Percentiles rank a stretch among this genome's conserved stretches.
These are phyloP conservation scores for Porcisia hertigi DNA, from an alignment of 208 protist species.

Conservation along the genomic window DNA sequence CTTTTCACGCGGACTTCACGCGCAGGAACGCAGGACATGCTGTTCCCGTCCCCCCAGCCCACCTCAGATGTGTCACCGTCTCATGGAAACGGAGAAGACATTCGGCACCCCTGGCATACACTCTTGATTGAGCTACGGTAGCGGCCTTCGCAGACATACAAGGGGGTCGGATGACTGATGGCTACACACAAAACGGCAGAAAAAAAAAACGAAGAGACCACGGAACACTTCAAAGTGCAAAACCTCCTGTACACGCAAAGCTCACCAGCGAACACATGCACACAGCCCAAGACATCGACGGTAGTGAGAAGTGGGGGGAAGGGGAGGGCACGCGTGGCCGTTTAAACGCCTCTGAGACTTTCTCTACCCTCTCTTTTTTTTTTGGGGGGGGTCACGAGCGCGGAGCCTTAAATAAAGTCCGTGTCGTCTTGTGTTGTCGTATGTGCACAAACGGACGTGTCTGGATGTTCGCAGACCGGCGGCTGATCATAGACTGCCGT, in stretches of 20 bases:
- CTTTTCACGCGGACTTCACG: not conserved
- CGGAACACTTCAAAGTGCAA: not conserved
- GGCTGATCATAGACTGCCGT: not conserved
- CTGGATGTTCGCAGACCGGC: not conserved
- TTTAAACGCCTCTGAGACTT: not conserved
- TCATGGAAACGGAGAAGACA: not conserved
- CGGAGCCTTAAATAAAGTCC: conserved; percentile 13
- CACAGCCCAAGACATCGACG: not conserved
- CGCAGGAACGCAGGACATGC: not conserved
- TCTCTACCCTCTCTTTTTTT: not conserved
- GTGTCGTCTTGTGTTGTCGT: conserved; percentile 1
- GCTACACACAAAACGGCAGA: not conserved
- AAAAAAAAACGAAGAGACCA: not conserved
- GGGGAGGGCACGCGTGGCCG: not conserved
- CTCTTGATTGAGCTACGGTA: not conserved
- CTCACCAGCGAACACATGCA: not conserved
- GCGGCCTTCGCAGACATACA: not conserved
- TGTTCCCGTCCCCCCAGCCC: not conserved
- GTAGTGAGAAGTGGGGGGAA: no score
- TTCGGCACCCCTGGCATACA: not conserved
- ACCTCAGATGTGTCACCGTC: not conserved
- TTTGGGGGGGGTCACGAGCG: no score
- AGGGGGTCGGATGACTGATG: not conserved
- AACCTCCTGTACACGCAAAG: not conserved
- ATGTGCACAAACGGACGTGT: not conserved